These are phyloP conservation scores for Vigna angularis DNA, from an alignment of 306 rosid species.

Conservation along the genomic window DNA sequence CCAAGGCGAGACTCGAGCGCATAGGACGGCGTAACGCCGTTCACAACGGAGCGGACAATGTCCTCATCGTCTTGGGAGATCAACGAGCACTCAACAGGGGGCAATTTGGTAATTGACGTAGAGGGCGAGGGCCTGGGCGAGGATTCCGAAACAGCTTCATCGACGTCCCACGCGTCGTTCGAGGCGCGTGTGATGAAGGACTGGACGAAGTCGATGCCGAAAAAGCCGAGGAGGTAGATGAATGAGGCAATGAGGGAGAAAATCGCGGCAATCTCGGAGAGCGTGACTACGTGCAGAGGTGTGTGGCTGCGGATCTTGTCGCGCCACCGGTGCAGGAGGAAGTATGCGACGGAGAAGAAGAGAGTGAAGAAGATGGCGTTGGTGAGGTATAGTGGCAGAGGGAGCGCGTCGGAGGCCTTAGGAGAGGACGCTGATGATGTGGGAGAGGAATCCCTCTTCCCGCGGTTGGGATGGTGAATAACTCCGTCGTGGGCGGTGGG, in stretches of 20 bases:
- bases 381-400: constrained; percentile 66
- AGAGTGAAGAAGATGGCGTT: constrained; percentile 75
- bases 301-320: constrained; percentile 78
- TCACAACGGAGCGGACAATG: constrained; percentile 59
- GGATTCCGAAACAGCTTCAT: constrained; percentile 14
- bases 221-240: constrained; percentile 77
- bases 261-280: constrained; percentile 67
- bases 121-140: background rate
- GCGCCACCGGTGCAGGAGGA: constrained; percentile 74
- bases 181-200: constrained; percentile 68
- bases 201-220: constrained; percentile 79
- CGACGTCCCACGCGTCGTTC: constrained; percentile 61
- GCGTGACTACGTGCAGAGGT: constrained; percentile 69
- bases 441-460: constrained; percentile 14
- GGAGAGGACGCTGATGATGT: background rate
- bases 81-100: background rate
- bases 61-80: constrained; percentile 54
- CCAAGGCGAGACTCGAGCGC: constrained; percentile 75
- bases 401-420: constrained; percentile 70
- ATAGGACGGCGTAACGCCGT: constrained; percentile 67
- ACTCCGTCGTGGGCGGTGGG: background rate
- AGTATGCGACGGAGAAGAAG: constrained; percentile 76
- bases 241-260: constrained; percentile 75
- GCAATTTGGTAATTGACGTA: constrained; percentile 12
- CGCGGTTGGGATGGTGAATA: background rate